Conservation (phyloP, 495 filamentous ascomycete genomes). For the Aspergillus haitiensis region DNA sequence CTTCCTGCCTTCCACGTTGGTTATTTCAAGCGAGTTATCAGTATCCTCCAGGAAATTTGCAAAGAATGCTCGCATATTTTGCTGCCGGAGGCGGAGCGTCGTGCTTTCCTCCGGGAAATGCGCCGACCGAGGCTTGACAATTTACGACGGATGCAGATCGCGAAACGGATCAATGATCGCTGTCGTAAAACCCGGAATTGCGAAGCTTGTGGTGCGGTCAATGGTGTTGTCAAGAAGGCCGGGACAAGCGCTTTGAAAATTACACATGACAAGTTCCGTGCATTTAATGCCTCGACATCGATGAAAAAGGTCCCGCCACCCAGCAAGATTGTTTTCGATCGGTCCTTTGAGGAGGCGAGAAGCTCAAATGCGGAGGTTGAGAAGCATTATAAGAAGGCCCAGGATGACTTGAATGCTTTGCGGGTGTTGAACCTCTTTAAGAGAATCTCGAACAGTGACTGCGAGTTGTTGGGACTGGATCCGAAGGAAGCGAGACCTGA, state of each 20-base stretch:
- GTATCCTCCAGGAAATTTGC: constrained; percentile 89
- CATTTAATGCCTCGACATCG: constrained; percentile 82
- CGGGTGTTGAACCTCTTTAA: constrained; percentile 88
- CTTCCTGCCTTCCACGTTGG: constrained; percentile 93
- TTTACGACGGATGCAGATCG: constrained; percentile 70
- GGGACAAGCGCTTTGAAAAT: constrained; percentile 78
- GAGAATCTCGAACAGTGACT: constrained; percentile 78
- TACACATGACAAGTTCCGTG: constrained; percentile 86
- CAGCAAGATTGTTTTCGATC: constrained; percentile 79
- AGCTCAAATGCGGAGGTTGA: constrained; percentile 77
- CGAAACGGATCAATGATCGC: constrained; percentile 82
- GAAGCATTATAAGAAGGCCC: constrained; percentile 82
- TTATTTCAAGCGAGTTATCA: constrained; percentile 87
- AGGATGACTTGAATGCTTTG: constrained; percentile 91
- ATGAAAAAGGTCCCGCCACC: constrained; percentile 76
- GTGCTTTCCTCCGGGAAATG: constrained; percentile 71
- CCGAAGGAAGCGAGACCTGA: constrained; percentile 86
- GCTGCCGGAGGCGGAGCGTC: constrained; percentile 71
- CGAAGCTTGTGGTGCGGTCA: constrained; percentile 70
- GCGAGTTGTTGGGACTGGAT: constrained; percentile 85
- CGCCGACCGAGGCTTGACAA: constrained; percentile 84
- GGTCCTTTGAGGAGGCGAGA: constrained; percentile 75
- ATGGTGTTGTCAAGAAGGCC: constrained; percentile 86
- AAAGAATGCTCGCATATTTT: constrained; percentile 72
- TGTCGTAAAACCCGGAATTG: constrained; percentile 83